Percentiles rank a stretch among this genome's conserved stretches.
Evolutionary conservation across 2,329 filamentous ascomycete species (phyloP).

Genomic region (Cercospora nicotianae): DNA sequence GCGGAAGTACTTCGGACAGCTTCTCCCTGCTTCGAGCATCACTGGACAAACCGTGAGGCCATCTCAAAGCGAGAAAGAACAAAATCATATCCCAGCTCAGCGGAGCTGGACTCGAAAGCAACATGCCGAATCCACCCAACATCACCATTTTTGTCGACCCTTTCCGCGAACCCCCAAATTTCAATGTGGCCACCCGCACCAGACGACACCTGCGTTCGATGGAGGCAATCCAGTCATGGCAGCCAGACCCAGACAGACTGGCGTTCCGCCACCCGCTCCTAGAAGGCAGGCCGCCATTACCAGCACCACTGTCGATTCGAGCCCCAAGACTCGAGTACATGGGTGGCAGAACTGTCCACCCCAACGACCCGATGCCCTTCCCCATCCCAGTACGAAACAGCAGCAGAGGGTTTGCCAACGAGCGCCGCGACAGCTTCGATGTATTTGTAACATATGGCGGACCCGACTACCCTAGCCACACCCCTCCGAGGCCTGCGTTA

Average conservation of each 20-base stretch:
- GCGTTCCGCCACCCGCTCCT: neutral
- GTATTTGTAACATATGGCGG: neutral
- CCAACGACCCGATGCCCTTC: neutral
- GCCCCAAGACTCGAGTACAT: neutral
- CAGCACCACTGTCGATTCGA: neutral
- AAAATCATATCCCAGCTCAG: neutral
- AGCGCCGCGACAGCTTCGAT: neutral
- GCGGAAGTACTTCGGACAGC: neutral
- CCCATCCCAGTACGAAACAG: neutral
- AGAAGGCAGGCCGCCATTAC: neutral
- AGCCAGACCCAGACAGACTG: neutral
- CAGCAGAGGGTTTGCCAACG: neutral
- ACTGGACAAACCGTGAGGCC: neutral
- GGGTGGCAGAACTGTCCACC: neutral
- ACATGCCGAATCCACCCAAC: neutral
- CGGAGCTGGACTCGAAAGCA: neutral
- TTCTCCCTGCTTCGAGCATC: neutral
- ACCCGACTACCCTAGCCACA: neutral
- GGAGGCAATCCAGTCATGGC: neutral
- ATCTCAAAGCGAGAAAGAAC: neutral
- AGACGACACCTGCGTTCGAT: neutral
- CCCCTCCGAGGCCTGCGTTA: neutral
- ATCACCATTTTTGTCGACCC: neutral
- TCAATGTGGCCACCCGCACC: neutral
- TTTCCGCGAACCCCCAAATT: neutral